Conservation (phyloP, 2,329 filamentous ascomycete genomes). For the Trichoderma breve region DNA sequence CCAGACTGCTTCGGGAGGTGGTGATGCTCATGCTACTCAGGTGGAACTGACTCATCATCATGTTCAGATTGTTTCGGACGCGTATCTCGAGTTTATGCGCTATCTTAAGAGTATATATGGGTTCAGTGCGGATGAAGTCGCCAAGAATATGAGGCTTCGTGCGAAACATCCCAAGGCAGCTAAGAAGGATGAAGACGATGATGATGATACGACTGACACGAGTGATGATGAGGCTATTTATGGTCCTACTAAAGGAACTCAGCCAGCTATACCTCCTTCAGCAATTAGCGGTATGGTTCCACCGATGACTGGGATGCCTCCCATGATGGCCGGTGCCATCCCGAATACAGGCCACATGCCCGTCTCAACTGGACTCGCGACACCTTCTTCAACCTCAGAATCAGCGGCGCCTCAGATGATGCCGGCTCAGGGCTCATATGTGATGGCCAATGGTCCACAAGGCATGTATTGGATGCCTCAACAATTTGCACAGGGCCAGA, state of each 20-base stretch:
- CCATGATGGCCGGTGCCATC: not conserved
- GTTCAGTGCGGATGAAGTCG: not conserved
- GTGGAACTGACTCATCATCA: constrained; percentile 23
- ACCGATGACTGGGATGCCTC: not conserved
- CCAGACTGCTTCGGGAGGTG: constrained; percentile 23
- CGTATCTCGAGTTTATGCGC: constrained; percentile 26
- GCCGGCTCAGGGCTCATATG: not conserved
- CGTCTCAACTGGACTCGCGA: not conserved
- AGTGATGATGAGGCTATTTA: not conserved
- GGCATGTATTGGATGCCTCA: not conserved
- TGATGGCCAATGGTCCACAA: not conserved
- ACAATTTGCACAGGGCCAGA: not conserved
- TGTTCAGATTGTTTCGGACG: constrained; percentile 24
- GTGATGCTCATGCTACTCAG: constrained; percentile 2
- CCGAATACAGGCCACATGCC: not conserved
- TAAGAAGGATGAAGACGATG: not conserved
- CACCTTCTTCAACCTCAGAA: not conserved
- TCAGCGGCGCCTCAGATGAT: not conserved
- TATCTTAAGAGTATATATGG: constrained; percentile 24
- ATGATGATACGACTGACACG: not conserved
- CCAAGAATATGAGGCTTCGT: constrained; percentile 4
- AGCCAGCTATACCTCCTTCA: not conserved
- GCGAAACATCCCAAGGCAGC: not conserved
- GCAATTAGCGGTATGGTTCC: not conserved
- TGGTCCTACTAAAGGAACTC: not conserved